Conservation (phyloP, 176 grass and related monocot species). For the Paspalum notatum region DNA sequence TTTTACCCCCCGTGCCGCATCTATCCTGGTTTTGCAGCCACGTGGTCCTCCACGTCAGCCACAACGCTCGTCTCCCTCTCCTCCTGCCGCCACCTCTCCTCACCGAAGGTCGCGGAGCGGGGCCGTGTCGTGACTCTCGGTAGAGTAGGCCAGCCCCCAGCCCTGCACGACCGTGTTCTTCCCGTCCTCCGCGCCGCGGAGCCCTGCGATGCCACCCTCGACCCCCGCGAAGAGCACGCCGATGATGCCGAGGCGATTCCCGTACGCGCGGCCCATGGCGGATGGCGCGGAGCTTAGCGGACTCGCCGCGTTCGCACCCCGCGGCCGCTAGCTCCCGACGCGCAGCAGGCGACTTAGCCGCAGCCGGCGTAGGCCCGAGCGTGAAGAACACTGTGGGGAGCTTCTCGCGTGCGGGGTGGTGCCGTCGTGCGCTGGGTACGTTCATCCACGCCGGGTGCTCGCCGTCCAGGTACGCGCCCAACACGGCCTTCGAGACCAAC, state of each 20-base stretch:
- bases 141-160: conserved; percentile 59
- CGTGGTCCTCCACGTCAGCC: too few species aligned
- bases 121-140: too few species aligned
- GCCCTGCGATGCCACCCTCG: conserved; percentile 54
- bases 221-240: conserved; percentile 60
- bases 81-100: too few species aligned
- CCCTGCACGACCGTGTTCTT: conserved; percentile 74
- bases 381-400: too few species aligned
- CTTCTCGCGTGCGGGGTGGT: too few species aligned
- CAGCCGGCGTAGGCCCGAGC: conserved; percentile 55
- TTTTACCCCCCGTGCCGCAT: too few species aligned
- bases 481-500: conserved; percentile 68
- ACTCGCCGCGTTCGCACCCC: conserved; percentile 59
- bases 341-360: conserved; percentile 51
- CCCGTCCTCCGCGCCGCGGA: conserved; percentile 69
- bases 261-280: conserved; percentile 68
- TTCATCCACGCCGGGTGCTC: conserved; percentile 81
- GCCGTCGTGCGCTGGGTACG: conserved; percentile 40
- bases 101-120: too few species aligned
- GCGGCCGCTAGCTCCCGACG: conserved; percentile 28
- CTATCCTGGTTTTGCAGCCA: too few species aligned
- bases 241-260: conserved; percentile 61
- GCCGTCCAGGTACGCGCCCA: conserved; percentile 64
- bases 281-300: conserved; percentile 68
- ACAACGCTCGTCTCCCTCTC: too few species aligned